Evolutionary conservation across 2,329 filamentous ascomycete genomes (phyloP), one percentile per base, ranked within the genome.

Genomic region (Sclerotiophoma versabilis): DNA sequence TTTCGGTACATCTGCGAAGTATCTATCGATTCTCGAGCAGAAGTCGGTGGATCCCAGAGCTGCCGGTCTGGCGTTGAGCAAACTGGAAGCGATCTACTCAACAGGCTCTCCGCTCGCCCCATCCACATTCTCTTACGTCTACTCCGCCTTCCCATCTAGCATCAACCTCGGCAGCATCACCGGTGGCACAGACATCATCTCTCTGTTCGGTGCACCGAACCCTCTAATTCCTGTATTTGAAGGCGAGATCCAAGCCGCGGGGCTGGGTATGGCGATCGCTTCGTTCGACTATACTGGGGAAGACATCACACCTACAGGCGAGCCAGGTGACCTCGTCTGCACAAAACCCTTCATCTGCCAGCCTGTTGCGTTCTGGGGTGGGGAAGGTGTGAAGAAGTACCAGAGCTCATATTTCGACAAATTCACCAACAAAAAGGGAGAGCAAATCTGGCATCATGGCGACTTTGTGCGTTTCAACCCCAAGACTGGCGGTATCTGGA

Each of bases 181-280:
- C 0, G 95, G 95, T 30, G 95, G 93, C 43, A 98, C 93, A 3
- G 95, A 99, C 72, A 98, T 98, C 66, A 91, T 98, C 61, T 96
- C 93, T 0, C 85, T 98, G 27, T 99, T 98, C 68, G 93, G 93
- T 36, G 88, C 91, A 0, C 90, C 92, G 0, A 93, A 89, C 49
- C 80, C 79, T 1, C 71, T 82, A 4, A 64, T 76, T 7, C 79
- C 80, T 9, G 80, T 82, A 23, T 79, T 80, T 63, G 74, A 76
- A 51, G 80, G 80, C 57, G 80, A 82, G 50, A 81, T 82, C 45
- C 80, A 82, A 64, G 75, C 72, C 14, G 70, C 79, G 0, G 80
- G 80, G 10, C 74, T 82, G 0, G 80, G 80, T 34, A 82, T 82
- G 80, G 78, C 78, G 4, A 78, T 81, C 17, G 75, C 77, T 54